Evolutionary conservation across 164 flowering plant genomes (phyloP).

Genomic region (Piper betle): DNA sequence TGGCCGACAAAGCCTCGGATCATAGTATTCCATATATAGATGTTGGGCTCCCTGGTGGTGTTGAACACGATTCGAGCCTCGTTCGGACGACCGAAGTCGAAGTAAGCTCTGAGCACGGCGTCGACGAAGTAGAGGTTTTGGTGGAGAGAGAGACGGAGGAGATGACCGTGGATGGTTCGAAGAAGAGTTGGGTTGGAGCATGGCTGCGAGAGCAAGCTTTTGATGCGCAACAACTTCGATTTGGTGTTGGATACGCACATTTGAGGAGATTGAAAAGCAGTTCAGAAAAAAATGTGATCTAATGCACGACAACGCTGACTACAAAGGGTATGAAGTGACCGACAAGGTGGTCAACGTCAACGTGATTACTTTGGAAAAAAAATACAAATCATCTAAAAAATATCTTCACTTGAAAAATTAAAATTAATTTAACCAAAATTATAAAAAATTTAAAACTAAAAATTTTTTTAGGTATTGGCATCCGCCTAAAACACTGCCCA

Average conservation of each 20-base stretch:
- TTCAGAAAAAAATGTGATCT: not conserved
- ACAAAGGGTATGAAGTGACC: no score
- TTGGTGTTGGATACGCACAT: not conserved
- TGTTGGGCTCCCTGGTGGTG: conserved; percentile 11
- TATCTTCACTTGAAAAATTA: no score
- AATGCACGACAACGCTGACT: no score
- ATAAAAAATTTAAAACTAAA: no score
- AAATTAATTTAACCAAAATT: no score
- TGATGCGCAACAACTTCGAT: conserved; percentile 13
- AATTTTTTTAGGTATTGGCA: no score
- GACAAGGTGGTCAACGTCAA: no score
- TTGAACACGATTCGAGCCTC: conserved; percentile 13
- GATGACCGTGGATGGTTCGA: conserved; percentile 14
- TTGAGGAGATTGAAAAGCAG: not conserved
- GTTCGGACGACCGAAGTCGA: conserved; percentile 7
- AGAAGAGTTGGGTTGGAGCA: conserved; percentile 13
- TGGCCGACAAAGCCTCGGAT: conserved; percentile 19
- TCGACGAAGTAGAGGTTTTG: conserved; percentile 15
- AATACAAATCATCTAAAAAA: no score
- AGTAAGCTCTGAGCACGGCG: conserved; percentile 10
- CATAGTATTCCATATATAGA: conserved; percentile 25
- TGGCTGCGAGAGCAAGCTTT: conserved; percentile 9
- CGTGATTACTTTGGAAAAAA: no score
- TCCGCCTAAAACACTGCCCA: no score
- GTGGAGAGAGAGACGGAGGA: conserved; percentile 14